A percentile compares a stretch with the other conserved stretches of the same genome.
Conservation (phyloP, 1,284 basidiomycete genomes). For the Tremellales sp. region DNA sequence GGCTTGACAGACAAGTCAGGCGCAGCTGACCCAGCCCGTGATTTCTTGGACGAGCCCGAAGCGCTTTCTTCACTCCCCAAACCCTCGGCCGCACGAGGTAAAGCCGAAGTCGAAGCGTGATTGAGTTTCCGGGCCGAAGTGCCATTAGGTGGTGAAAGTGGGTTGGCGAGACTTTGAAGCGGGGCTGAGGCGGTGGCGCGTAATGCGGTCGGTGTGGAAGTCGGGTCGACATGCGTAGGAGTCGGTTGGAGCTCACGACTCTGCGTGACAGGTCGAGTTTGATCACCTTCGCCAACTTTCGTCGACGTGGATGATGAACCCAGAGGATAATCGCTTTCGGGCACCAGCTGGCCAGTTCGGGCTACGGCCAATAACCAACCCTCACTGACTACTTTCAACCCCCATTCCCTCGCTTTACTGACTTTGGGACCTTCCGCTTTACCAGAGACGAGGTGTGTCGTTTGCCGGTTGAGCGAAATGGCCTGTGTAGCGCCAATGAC, state of each 20-base stretch:
- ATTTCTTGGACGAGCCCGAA: not conserved
- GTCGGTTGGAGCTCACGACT: slow-evolving; percentile 25
- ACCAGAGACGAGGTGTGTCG: slow-evolving; percentile 38
- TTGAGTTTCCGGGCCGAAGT: slow-evolving; percentile 30
- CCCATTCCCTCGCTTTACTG: slow-evolving; percentile 36
- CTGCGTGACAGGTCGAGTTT: slow-evolving; percentile 4
- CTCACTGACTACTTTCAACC: slow-evolving; percentile 29
- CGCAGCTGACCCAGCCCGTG: too few relatives aligned
- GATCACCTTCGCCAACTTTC: not conserved
- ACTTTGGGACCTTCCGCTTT: slow-evolving; percentile 30
- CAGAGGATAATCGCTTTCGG: not conserved
- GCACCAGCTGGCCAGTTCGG: slow-evolving; percentile 22
- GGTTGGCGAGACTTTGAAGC: slow-evolving; percentile 1
- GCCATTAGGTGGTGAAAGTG: slow-evolving; percentile 25
- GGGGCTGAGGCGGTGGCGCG: not conserved
- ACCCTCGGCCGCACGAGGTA: not conserved
- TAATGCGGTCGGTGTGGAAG: not conserved
- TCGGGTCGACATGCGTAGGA: slow-evolving; percentile 35
- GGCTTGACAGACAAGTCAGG: not conserved
- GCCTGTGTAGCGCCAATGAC: slow-evolving; percentile 33
- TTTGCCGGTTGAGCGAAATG: slow-evolving; percentile 28
- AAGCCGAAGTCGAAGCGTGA: slow-evolving; percentile 5
- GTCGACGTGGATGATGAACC: not conserved
- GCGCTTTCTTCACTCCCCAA: not conserved
- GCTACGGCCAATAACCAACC: slow-evolving; percentile 40